Percentiles rank a stretch among this genome's conserved stretches.
These are phyloP conservation scores for Ballota nigra DNA, from an alignment of 257 asterid species.

Conservation along the genomic window DNA sequence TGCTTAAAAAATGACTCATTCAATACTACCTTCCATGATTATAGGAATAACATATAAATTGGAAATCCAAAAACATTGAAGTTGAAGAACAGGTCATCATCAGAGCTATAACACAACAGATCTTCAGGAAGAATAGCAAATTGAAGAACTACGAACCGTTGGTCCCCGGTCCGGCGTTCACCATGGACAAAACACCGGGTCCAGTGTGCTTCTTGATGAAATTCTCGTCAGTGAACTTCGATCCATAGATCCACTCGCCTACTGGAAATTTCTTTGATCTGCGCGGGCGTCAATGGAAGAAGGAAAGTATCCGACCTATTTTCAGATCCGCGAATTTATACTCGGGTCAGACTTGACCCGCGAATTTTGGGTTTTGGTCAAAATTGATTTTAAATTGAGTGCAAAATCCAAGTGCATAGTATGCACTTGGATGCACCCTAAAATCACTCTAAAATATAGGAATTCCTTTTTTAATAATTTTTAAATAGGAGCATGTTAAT, in stretches of 20 bases:
- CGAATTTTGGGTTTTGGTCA: no score
- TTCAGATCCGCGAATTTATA: no score
- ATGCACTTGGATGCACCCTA: no score
- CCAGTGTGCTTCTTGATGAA: slow-evolving; percentile 72
- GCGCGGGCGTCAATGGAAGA: no score
- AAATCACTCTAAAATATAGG: no score
- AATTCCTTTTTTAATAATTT: no score
- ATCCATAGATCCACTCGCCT: slow-evolving; percentile 69
- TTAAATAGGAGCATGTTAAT: no score
- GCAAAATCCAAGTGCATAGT: no score
- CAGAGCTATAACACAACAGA: slow-evolving; percentile 38
- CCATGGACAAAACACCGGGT: slow-evolving; percentile 61
- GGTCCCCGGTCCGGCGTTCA: slow-evolving; percentile 70
- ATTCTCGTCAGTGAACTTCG: slow-evolving; percentile 62
- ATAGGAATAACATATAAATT: background rate
- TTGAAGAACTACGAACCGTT: slow-evolving; percentile 70
- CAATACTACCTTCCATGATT: slow-evolving; percentile 26
- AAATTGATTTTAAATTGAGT: no score
- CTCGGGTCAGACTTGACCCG: no score
- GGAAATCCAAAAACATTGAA: background rate
- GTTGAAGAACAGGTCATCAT: slow-evolving; percentile 26
- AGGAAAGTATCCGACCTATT: no score
- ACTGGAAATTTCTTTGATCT: no score
- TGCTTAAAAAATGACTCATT: slow-evolving; percentile 10
- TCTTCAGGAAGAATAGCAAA: slow-evolving; percentile 47